Conservation (phyloP, 257 asterid species). For the Penstemon newberryi region DNA sequence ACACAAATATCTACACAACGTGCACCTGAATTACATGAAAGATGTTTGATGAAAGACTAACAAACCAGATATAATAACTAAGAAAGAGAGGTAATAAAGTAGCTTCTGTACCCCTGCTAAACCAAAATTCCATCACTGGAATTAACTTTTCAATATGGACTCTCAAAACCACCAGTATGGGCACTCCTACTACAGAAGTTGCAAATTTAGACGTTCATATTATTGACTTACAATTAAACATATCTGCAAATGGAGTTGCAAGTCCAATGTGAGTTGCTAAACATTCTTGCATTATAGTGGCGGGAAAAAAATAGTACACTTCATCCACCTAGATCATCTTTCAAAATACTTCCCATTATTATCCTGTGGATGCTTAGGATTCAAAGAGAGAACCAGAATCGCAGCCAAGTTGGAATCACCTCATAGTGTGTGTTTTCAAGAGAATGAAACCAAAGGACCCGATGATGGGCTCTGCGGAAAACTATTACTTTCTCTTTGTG, state of each 20-base stretch:
- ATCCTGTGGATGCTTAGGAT: constrained; percentile 6
- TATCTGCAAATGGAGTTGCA: constrained; percentile 7
- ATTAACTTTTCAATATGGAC: not conserved
- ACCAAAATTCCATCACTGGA: not conserved
- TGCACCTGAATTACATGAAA: not conserved
- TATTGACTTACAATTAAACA: not conserved
- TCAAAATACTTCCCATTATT: not conserved
- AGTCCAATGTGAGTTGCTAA: constrained; percentile 1
- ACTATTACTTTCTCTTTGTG: not conserved
- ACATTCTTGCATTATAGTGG: not conserved
- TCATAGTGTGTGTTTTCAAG: constrained; percentile 1
- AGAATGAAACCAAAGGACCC: not conserved
- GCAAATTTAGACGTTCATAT: constrained; percentile 7
- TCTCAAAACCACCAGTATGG: constrained; percentile 5
- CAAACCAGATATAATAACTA: constrained; percentile 5
- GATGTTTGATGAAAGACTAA: not conserved
- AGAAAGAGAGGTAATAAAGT: constrained; percentile 1
- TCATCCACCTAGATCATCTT: not conserved
- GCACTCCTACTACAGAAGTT: constrained; percentile 4
- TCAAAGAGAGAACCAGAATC: constrained; percentile 8
- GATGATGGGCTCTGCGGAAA: not conserved
- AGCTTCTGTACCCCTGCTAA: not conserved
- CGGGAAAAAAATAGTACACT: not conserved
- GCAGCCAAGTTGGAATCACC: constrained; percentile 1
- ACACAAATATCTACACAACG: constrained; percentile 11